A percentile compares a stretch with the other conserved stretches of the same genome.
These are phyloP conservation scores for Ensete ventricosum DNA, from an alignment of 176 grass and related monocot genomes.

Conservation along the genomic window DNA sequence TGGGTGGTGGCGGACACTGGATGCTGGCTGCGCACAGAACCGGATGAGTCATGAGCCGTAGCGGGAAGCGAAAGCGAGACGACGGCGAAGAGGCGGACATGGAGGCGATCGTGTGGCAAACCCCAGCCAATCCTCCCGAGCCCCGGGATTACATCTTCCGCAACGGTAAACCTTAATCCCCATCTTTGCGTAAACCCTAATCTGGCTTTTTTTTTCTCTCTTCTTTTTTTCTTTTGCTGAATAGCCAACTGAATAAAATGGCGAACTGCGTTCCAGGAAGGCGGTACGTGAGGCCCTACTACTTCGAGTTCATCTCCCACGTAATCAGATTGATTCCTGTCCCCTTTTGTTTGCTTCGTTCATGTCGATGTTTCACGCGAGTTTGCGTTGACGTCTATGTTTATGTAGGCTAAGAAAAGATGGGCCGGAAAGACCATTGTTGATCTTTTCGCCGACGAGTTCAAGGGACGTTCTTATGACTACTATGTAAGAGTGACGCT, in stretches of 20 bases:
- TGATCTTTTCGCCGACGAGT: slow-evolving; percentile 91
- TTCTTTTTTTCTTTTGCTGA: neutral
- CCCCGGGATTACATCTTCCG: slow-evolving; percentile 71
- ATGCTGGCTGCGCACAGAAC: neutral
- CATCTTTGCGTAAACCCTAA: neutral
- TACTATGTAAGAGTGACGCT: slow-evolving; percentile 55
- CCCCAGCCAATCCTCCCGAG: slow-evolving; percentile 67
- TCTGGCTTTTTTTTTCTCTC: neutral
- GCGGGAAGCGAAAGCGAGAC: slow-evolving; percentile 6
- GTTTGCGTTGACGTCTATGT: neutral
- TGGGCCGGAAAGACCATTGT: slow-evolving; percentile 91
- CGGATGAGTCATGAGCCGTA: neutral
- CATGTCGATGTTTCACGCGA: neutral
- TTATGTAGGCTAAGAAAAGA: slow-evolving; percentile 71
- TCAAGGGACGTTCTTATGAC: slow-evolving; percentile 61
- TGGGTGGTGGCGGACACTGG: too few species aligned
- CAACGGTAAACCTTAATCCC: slow-evolving; percentile 38
- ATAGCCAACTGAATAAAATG: too few species aligned
- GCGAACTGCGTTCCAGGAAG: slow-evolving; percentile 35
- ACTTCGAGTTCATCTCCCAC: slow-evolving; percentile 96
- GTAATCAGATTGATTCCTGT: slow-evolving; percentile 20
- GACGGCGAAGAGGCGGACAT: neutral
- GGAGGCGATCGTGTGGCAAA: slow-evolving; percentile 75
- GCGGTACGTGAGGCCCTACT: slow-evolving; percentile 87
- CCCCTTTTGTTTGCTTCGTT: neutral